A percentile compares a stretch with the other conserved stretches of the same genome.
These are phyloP conservation scores for Clonostachys rosea DNA, from an alignment of 2,329 filamentous ascomycete genomes.

Conservation along the genomic window DNA sequence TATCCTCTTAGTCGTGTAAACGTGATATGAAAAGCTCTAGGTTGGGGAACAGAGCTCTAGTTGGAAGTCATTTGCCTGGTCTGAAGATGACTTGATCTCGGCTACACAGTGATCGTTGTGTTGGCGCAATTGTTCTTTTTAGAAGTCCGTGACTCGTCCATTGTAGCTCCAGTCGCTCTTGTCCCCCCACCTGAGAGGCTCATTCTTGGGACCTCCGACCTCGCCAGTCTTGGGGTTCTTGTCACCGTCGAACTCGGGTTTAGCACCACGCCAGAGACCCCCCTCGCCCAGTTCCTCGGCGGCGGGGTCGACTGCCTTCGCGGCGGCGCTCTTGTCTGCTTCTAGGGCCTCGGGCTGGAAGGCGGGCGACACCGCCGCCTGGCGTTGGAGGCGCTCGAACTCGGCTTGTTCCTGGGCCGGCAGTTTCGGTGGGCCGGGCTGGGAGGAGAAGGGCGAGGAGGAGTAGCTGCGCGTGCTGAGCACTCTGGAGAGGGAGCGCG, in stretches of 20 bases:
- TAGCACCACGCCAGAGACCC: constrained; percentile 67
- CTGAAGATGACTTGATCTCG: too few species aligned
- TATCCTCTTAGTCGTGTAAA: too few species aligned
- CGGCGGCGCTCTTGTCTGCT: constrained; percentile 7
- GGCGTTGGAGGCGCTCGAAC: constrained; percentile 80
- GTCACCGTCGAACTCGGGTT: constrained; percentile 91
- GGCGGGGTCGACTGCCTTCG: constrained; percentile 10
- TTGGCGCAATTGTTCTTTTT: constrained; percentile 2
- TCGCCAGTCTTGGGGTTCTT: constrained; percentile 91
- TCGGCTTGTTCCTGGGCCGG: constrained; percentile 85
- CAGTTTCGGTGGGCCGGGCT: constrained; percentile 77
- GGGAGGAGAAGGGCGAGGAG: constrained; percentile 37
- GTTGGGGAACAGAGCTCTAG: too few species aligned
- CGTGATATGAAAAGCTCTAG: too few species aligned
- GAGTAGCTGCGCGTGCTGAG: constrained; percentile 17
- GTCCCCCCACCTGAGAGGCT: constrained; percentile 83
- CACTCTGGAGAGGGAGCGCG: constrained; percentile 2
- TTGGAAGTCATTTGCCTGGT: too few species aligned
- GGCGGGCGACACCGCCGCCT: constrained; percentile 39
- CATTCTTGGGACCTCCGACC: constrained; percentile 94
- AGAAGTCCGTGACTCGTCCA: constrained; percentile 90
- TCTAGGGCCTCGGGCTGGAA: constrained; percentile 25
- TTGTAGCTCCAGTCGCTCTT: constrained; percentile 86
- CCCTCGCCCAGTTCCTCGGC: constrained; percentile 46
- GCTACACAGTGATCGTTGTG: too few species aligned